A percentile compares a stretch with the other conserved stretches of the same genome.
Evolutionary conservation across 176 grass and related monocot genomes (phyloP).

Genomic region (Paspalum vaginatum): DNA sequence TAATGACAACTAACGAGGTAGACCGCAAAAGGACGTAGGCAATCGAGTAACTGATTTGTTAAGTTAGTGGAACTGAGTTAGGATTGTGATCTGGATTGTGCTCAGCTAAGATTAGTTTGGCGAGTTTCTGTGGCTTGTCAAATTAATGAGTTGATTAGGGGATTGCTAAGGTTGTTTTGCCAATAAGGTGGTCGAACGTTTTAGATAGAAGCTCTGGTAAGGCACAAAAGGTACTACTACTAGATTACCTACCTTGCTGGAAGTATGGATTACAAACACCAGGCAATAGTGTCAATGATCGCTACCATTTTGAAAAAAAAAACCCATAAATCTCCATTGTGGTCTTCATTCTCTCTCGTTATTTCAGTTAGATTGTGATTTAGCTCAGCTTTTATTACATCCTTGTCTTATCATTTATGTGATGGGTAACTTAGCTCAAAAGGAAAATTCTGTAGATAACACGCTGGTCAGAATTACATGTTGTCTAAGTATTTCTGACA

Average conservation of each 20-base stretch:
- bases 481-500: not conserved
- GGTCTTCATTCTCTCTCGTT: not conserved
- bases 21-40: not conserved
- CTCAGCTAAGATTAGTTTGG: not conserved
- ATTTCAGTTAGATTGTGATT: not conserved
- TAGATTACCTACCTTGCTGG: not conserved
- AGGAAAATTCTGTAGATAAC: not conserved
- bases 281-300: not conserved
- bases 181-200: not conserved
- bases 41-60: not conserved
- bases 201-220: not conserved
- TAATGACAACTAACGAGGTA: not conserved
- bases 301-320: not conserved
- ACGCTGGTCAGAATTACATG: not conserved
- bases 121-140: not conserved
- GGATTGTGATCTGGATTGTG: not conserved
- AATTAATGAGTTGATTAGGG: not conserved
- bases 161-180: not conserved
- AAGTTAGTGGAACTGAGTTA: conserved; percentile 1
- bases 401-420: not conserved
- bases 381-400: not conserved
- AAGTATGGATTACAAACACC: not conserved
- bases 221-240: not conserved
- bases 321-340: not conserved
- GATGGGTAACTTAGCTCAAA: not conserved